Evolutionary conservation across 345 rosid species (phyloP), one percentile per base, ranked within the genome.

Genomic region (Erucastrum elatum): DNA sequence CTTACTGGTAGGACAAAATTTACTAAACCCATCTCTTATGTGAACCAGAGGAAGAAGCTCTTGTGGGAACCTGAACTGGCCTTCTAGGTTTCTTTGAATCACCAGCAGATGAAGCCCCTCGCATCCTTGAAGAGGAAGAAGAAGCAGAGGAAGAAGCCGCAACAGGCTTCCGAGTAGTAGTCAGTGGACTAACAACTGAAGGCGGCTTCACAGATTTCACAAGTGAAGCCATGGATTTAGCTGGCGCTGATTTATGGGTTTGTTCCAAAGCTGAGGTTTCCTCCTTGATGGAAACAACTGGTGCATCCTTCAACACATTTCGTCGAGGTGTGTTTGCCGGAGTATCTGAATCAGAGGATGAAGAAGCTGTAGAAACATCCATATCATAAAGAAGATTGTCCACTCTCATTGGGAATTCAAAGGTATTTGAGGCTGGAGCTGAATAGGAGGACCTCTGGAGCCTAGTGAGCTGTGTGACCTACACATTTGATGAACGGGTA

Each of bases 271-370:
- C 67, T 53, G 53, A 25, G 9, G 78, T 80, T 60, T 34, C 31
- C n/a, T n/a, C 71, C 37, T 74, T 79, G 15, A 77, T 59, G 64
- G 80, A 55, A 39, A 25, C 66, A 55, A 79, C 75, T 61, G 81
- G 75, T 67, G 70, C 74, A 70, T 81, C 87, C 60, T 80, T 86
- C 66, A 13, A 49, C 5, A 84, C 82, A 70, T 56, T 30, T 34
- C 64, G 63, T 11, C 10, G 46, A 17, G 83, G 83, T 58, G 74
- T 80, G 59, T 58, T 59, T 44, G n/a, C 69, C 26, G 90, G 79
- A 71, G 80, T 31, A 70, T 92, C 98, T 25, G 97, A 91, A 84
- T 92, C 98, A 62, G 98, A 93, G 31, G 98, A 93, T 44, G 98
- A 93, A 82, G 94, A 85, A 72, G 98, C 77, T 37, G 99, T 87